A percentile compares a stretch with the other conserved stretches of the same genome.
These are phyloP conservation scores for Huntiella abstrusa DNA, from an alignment of 2,329 filamentous ascomycete genomes.

Conservation along the genomic window DNA sequence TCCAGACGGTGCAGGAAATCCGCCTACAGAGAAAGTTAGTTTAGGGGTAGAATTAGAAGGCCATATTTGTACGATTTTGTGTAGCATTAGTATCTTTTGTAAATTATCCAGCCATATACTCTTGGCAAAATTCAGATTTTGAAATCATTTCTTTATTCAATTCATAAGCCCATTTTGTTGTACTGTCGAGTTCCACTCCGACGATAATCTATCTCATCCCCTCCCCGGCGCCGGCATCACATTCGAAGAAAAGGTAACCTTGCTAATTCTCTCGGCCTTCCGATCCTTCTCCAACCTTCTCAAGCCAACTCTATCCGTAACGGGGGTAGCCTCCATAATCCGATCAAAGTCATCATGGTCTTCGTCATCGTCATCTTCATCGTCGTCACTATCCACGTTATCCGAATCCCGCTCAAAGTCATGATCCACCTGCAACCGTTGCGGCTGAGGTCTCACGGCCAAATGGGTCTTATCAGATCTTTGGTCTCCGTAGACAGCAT, in stretches of 20 bases:
- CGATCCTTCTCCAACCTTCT: slow-evolving; percentile 37
- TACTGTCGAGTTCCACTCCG: not conserved
- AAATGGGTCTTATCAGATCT: slow-evolving; percentile 30
- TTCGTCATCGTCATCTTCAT: slow-evolving; percentile 26
- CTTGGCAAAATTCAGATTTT: not conserved
- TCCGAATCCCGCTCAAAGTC: slow-evolving; percentile 49
- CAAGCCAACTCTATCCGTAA: slow-evolving; percentile 67
- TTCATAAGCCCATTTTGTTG: not conserved
- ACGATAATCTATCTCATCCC: slow-evolving; percentile 3
- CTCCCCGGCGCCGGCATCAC: slow-evolving; percentile 28
- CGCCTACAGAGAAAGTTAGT: slow-evolving; percentile 43
- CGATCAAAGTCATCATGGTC: slow-evolving; percentile 73
- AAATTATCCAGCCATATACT: not conserved
- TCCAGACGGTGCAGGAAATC: slow-evolving; percentile 74
- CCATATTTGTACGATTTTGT: slow-evolving; percentile 5
- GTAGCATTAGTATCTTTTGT: not conserved
- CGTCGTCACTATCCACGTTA: slow-evolving; percentile 29
- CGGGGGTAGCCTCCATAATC: slow-evolving; percentile 78
- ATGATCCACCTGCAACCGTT: slow-evolving; percentile 31
- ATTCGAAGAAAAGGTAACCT: slow-evolving; percentile 32
- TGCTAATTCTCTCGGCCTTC: slow-evolving; percentile 27
- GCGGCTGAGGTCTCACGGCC: slow-evolving; percentile 39
- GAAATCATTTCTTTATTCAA: not conserved
- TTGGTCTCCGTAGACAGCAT: not conserved
- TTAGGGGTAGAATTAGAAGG: not conserved